These are phyloP conservation scores for Pseudotsuga menziesii DNA, from an alignment of 75 land plant species.

Conservation along the genomic window DNA sequence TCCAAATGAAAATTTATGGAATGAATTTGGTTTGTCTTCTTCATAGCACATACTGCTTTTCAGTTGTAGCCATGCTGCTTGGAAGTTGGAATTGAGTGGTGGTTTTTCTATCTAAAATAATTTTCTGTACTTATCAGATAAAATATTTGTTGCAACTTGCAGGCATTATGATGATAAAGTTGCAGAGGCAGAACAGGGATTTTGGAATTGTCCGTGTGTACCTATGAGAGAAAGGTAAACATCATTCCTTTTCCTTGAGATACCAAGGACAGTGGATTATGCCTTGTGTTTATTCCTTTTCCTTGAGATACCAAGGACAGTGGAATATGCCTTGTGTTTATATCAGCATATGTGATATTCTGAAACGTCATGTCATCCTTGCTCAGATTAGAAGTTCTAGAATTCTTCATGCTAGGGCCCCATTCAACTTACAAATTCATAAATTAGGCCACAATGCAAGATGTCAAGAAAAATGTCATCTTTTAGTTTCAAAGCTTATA, in stretches of 20 bases:
- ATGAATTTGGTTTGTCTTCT: neutral
- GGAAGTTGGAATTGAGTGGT: neutral
- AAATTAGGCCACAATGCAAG: no score
- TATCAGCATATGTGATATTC: neutral
- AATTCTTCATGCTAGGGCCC: no score
- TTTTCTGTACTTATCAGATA: neutral
- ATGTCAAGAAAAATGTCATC: no score
- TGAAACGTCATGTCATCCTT: neutral
- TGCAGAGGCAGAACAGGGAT: conserved; percentile 84
- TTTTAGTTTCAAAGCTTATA: no score
- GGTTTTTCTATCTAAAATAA: neutral
- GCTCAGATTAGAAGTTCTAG: no score
- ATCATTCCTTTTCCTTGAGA: neutral
- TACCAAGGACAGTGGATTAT: neutral
- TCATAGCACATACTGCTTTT: neutral
- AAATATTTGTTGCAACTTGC: neutral
- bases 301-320: no score
- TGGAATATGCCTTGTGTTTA: neutral
- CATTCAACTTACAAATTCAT: no score
- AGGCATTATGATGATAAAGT: conserved; percentile 97
- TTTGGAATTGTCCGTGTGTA: conserved; percentile 99
- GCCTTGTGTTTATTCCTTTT: neutral
- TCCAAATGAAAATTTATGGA: neutral
- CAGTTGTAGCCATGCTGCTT: neutral
- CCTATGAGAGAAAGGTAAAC: conserved; percentile 87